Evolutionary conservation across 257 asterid species (phyloP).

Genomic region (Sherardia arvensis): DNA sequence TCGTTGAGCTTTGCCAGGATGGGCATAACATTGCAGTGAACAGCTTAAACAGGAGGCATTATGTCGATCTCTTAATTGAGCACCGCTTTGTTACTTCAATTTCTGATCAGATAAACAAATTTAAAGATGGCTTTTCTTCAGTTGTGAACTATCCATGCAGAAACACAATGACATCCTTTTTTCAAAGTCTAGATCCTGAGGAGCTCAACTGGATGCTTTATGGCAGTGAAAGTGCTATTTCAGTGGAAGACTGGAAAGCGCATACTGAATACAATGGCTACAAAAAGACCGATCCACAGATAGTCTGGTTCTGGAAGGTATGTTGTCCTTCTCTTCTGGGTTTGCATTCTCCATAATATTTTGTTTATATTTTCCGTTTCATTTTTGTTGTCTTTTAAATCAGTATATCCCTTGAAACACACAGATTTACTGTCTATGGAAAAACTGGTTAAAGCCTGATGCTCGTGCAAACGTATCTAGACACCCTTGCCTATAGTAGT

Average conservation of each 20-base stretch:
- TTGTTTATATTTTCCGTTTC: slow-evolving; percentile 2
- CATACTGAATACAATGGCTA: slow-evolving; percentile 81
- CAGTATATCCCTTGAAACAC: neutral
- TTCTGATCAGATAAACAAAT: slow-evolving; percentile 54
- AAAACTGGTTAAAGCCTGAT: neutral
- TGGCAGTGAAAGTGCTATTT: slow-evolving; percentile 72
- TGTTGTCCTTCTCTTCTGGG: slow-evolving; percentile 1
- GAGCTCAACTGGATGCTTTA: slow-evolving; percentile 79
- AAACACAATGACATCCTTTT: slow-evolving; percentile 43
- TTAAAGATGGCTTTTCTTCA: slow-evolving; percentile 66
- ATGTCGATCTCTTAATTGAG: slow-evolving; percentile 65
- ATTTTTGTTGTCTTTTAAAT: neutral
- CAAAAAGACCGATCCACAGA: slow-evolving; percentile 62
- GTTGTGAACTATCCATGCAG: slow-evolving; percentile 27
- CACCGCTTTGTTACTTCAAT: slow-evolving; percentile 64
- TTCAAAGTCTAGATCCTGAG: slow-evolving; percentile 56
- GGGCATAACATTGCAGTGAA: slow-evolving; percentile 58
- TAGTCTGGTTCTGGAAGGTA: slow-evolving; percentile 98
- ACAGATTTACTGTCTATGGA: neutral
- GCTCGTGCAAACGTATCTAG: neutral
- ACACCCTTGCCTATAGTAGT: neutral
- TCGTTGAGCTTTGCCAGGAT: slow-evolving; percentile 60
- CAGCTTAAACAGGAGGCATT: slow-evolving; percentile 64
- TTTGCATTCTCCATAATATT: neutral
- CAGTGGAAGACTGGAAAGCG: slow-evolving; percentile 89